phyloP scores from a whole-genome alignment of 176 grass and related monocot species.

The Luzula sylvatica region DNA sequence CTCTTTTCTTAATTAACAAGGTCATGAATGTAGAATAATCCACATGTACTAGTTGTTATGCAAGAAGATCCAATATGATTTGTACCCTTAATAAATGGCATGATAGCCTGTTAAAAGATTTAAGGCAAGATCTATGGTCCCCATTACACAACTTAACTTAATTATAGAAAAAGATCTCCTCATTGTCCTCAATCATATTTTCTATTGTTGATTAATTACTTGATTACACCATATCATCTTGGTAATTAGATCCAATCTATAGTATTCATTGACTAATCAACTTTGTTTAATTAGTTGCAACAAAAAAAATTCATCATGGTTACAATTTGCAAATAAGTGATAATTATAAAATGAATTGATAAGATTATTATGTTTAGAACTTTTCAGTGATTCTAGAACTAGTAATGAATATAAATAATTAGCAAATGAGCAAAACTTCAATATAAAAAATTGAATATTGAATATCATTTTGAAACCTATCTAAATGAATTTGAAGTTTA shows the following conservation, averaged over 20 bases:
- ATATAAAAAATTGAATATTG: no score
- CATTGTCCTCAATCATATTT: constrained; percentile 14
- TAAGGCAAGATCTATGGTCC: constrained; percentile 8
- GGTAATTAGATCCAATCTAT: background rate
- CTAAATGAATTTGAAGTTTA: no score
- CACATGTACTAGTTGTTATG: constrained; percentile 3
- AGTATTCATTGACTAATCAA: background rate
- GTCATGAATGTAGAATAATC: background rate
- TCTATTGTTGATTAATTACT: constrained; percentile 14
- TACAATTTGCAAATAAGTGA: no score
- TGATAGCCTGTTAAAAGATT: constrained; percentile 20
- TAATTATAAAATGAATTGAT: no score
- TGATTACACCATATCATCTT: background rate
- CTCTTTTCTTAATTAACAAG: background rate
- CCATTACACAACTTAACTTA: constrained; percentile 13
- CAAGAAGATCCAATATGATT: constrained; percentile 25
- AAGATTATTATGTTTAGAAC: no score
- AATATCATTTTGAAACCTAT: no score
- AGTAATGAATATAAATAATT: no score
- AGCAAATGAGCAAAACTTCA: no score
- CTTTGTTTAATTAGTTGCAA: background rate
- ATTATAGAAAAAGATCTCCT: constrained; percentile 13
- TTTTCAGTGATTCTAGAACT: no score
- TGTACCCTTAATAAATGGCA: constrained; percentile 4
- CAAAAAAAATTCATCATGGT: background rate